Evolutionary conservation across 2,329 filamentous ascomycete species (phyloP).

Genomic region (Paramyrothecium sp.): DNA sequence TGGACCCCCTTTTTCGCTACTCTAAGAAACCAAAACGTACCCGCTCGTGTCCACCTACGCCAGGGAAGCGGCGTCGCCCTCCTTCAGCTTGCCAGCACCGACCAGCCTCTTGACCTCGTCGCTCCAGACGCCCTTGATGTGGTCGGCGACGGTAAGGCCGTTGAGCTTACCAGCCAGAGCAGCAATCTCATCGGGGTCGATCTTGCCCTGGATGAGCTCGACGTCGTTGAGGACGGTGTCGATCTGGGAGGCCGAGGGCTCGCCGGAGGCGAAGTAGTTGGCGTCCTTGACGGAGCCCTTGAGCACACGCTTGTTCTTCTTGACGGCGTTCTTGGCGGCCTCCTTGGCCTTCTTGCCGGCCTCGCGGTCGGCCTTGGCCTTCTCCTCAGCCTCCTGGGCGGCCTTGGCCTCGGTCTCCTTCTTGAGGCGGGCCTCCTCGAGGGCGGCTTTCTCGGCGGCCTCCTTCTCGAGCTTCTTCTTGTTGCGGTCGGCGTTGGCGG

Average conservation of each 20-base stretch:
- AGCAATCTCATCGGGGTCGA: constrained; percentile 89
- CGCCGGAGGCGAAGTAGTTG: constrained; percentile 84
- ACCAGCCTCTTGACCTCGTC: constrained; percentile 78
- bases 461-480: constrained; percentile 90
- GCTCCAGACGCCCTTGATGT: constrained; percentile 82
- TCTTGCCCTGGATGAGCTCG: constrained; percentile 82
- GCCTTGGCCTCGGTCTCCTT: constrained; percentile 82
- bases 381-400: constrained; percentile 80
- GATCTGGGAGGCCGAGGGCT: constrained; percentile 72
- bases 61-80: constrained; percentile 72
- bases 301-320: constrained; percentile 99
- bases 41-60: too few species aligned
- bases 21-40: too few species aligned
- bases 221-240: constrained; percentile 82
- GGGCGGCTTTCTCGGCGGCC: constrained; percentile 82
- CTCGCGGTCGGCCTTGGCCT: constrained; percentile 81
- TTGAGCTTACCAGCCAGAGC: constrained; percentile 77
- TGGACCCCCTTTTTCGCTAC: background rate
- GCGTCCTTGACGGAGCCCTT: constrained; percentile 93
- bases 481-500: constrained; percentile 91
- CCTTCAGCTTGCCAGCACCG: constrained; percentile 81
- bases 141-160: constrained; percentile 72
- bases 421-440: constrained; percentile 79
- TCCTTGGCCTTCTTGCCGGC: constrained; percentile 95
- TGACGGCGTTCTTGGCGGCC: constrained; percentile 95